Base-by-base conservation (phyloP, 2,329 filamentous ascomycete species). In the Stenocarpella maydis region DNA sequence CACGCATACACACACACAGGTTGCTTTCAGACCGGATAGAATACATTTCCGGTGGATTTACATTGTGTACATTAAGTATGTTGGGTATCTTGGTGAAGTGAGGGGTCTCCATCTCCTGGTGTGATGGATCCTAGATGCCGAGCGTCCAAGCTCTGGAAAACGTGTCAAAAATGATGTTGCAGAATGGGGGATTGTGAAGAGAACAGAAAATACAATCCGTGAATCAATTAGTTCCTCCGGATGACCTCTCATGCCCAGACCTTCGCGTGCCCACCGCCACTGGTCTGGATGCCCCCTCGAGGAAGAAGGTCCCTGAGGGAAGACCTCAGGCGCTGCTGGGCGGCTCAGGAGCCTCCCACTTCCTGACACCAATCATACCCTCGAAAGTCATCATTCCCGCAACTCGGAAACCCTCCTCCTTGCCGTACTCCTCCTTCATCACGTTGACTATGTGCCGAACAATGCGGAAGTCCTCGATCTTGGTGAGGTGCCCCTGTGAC, bases 201-300 rank as follows among this genome's bases (percentile, higher is more conserved):
- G 10, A 31, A 15, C 8, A 15, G 3, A n/a, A 45, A 60, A 21
- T 8, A 0, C 26, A 31, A 43, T 10, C 26, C 12, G 24, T n/a
- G 17, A 28, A 9, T 45, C 55, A 12, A 28, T 12, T 8, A 3
- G 17, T 60, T 21, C 6, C 9, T 21, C 55, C 50, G 17, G 4
- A 21, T 14, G 17, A 45, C 26, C n/a, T 54, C 9, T 0, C 7
- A 12, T 2, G 1, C 3, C 5, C 82, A 72, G 73, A 53, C 74
- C 71, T 21, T 73, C 73, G 19, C 72, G 73, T 55, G 74, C 61
- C 4, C 76, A 60, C 31, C 78, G 70, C 75, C 77, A 79, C 2
- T 69, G 65, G 61, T 78, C 78, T 10, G 77, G 75, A 47, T 79
- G 77, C 34, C 74, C 75, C 71, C 79, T 80, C 34, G 34, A 37